Conservation (phyloP, 2,329 filamentous ascomycete genomes). For the Aspergillus ruber region DNA sequence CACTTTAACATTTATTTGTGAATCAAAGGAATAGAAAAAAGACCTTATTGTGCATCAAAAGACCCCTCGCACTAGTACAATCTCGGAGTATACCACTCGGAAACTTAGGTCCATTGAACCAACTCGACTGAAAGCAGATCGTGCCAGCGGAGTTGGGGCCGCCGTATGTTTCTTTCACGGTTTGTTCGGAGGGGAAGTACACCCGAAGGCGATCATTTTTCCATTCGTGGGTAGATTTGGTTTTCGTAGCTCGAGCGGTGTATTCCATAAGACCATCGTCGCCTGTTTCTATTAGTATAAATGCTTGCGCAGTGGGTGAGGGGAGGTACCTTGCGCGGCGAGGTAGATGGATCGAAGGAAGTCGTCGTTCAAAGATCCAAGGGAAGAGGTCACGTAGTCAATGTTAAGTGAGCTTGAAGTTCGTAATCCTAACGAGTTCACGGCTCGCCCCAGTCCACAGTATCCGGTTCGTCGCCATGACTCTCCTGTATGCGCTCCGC, state of each 20-base stretch:
- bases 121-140: slow-evolving; percentile 68
- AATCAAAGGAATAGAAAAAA: slow-evolving; percentile 28
- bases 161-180: slow-evolving; percentile 59
- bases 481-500: slow-evolving; percentile 50
- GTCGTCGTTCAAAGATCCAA: slow-evolving; percentile 66
- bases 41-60: slow-evolving; percentile 87
- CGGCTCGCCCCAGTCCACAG: slow-evolving; percentile 62
- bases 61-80: slow-evolving; percentile 64
- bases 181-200: slow-evolving; percentile 72
- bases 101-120: slow-evolving; percentile 65
- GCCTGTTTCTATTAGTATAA: slow-evolving; percentile 25
- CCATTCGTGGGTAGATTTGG: slow-evolving; percentile 26
- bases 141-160: slow-evolving; percentile 66
- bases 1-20: background rate
- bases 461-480: slow-evolving; percentile 57
- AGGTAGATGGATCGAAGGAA: slow-evolving; percentile 58
- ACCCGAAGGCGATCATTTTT: slow-evolving; percentile 55
- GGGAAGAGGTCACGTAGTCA: slow-evolving; percentile 75
- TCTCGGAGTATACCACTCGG: slow-evolving; percentile 67
- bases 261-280: slow-evolving; percentile 43
- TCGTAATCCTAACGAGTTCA: slow-evolving; percentile 57
- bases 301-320: background rate
- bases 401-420: slow-evolving; percentile 54
- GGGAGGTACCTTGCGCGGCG: slow-evolving; percentile 48
- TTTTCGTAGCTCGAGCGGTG: slow-evolving; percentile 31